phyloP scores from a whole-genome alignment of 2,329 filamentous ascomycete species.

The Exophiala mesophila region DNA sequence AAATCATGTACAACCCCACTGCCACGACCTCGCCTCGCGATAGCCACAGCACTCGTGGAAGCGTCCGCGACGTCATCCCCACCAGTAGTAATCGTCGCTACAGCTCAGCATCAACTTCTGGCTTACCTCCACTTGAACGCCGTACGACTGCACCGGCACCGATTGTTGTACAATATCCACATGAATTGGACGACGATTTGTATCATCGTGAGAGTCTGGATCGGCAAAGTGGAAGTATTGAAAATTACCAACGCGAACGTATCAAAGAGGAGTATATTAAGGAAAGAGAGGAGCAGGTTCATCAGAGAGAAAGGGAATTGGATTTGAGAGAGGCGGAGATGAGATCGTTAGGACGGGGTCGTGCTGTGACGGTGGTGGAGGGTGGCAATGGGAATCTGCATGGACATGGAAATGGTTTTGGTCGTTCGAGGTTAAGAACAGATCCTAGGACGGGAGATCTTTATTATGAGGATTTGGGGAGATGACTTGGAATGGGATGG shows the following conservation, averaged over 20 bases:
- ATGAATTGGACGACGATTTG: slow-evolving; percentile 9
- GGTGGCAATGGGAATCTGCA: not conserved
- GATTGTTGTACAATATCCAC: slow-evolving; percentile 8
- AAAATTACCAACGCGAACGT: slow-evolving; percentile 16
- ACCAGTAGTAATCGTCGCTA: slow-evolving; percentile 4
- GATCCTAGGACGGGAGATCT: too few relatives aligned
- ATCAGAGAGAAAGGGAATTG: slow-evolving; percentile 9
- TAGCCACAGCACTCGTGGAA: too few relatives aligned
- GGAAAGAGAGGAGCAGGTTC: slow-evolving; percentile 6
- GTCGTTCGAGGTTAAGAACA: too few relatives aligned
- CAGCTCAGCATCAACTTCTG: slow-evolving; percentile 1
- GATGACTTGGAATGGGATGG: too few relatives aligned
- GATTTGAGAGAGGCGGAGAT: slow-evolving; percentile 9
- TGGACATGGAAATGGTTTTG: too few relatives aligned
- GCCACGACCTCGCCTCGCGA: not conserved
- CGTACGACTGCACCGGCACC: slow-evolving; percentile 5
- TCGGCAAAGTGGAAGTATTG: slow-evolving; percentile 7
- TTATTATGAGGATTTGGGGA: too few relatives aligned
- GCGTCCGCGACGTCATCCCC: slow-evolving; percentile 10
- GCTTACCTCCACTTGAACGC: not conserved
- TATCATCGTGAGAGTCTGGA: slow-evolving; percentile 13
- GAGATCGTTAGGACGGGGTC: not conserved
- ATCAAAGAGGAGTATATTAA: slow-evolving; percentile 13
- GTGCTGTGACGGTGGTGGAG: not conserved
- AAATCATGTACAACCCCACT: slow-evolving; percentile 11